Evolutionary conservation across 345 rosid species (phyloP).

Genomic region (Linum usitatissimum): DNA sequence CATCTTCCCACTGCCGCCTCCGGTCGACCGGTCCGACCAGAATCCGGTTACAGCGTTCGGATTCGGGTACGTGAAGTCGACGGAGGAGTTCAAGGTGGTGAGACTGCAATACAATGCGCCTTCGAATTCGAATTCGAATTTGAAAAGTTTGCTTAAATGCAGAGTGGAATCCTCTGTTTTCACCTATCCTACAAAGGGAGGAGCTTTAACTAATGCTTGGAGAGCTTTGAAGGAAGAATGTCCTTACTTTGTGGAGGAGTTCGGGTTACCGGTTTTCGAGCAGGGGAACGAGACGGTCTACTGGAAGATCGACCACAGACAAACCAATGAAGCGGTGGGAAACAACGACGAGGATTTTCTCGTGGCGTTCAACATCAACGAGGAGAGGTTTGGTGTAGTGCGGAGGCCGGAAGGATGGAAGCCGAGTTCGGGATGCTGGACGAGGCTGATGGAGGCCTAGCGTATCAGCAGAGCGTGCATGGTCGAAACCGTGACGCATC

Average conservation of each 20-base stretch:
- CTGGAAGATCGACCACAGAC: slow-evolving; percentile 9
- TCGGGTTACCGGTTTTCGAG: slow-evolving; percentile 3
- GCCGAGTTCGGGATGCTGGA: neutral
- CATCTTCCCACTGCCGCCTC: slow-evolving; percentile 5
- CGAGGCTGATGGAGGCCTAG: slow-evolving; percentile 10
- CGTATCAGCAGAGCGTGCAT: slow-evolving; percentile 6
- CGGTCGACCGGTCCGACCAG: neutral
- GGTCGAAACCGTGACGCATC: neutral
- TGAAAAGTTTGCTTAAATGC: too few species aligned
- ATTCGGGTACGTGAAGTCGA: slow-evolving; percentile 1
- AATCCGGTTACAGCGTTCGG: slow-evolving; percentile 1
- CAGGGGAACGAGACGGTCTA: neutral
- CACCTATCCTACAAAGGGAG: neutral
- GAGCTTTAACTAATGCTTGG: neutral
- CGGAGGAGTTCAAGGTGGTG: slow-evolving; percentile 4
- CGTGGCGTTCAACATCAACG: neutral
- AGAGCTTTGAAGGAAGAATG: neutral
- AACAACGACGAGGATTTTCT: neutral
- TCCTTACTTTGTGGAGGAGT: slow-evolving; percentile 10
- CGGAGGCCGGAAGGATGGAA: slow-evolving; percentile 2
- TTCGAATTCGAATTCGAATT: too few species aligned
- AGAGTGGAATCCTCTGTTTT: slow-evolving; percentile 8
- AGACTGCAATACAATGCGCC: neutral
- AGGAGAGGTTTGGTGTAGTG: neutral
- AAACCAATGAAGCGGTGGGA: too few species aligned